phyloP scores from a whole-genome alignment of 2,329 filamentous ascomycete species.

The Ilyonectria destructans region DNA sequence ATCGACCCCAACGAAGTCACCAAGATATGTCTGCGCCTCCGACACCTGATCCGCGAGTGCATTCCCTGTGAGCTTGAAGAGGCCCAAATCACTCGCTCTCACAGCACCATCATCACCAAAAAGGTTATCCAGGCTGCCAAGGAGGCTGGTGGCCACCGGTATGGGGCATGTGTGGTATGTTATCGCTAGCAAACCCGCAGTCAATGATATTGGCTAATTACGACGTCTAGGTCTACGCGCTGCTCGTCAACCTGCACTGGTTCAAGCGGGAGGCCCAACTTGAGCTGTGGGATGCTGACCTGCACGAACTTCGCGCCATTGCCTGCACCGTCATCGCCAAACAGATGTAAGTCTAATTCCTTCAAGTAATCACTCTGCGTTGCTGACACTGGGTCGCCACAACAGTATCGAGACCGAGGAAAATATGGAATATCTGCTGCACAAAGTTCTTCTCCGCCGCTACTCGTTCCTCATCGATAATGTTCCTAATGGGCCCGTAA shows the following conservation, averaged over 20 bases:
- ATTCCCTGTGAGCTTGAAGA: constrained; percentile 93
- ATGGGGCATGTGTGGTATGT: constrained; percentile 80
- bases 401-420: constrained; percentile 89
- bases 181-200: background rate
- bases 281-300: constrained; percentile 93
- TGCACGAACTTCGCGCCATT: constrained; percentile 83
- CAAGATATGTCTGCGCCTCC: constrained; percentile 89
- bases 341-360: constrained; percentile 65
- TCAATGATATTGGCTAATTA: constrained; percentile 8
- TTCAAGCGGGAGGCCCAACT: constrained; percentile 84
- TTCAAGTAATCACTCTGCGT: background rate
- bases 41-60: constrained; percentile 90
- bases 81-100: constrained; percentile 80
- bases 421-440: constrained; percentile 83
- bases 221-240: constrained; percentile 73
- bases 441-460: constrained; percentile 86
- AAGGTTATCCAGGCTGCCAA: constrained; percentile 86
- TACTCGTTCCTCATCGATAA: constrained; percentile 87
- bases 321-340: constrained; percentile 97
- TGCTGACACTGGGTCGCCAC: constrained; percentile 12
- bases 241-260: constrained; percentile 81
- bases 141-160: constrained; percentile 83
- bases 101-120: constrained; percentile 88
- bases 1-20: constrained; percentile 87
- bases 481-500: constrained; percentile 81